These are phyloP conservation scores for Thermothelomyces thermophilus DNA, from an alignment of 2,329 filamentous ascomycete species.

Conservation along the genomic window DNA sequence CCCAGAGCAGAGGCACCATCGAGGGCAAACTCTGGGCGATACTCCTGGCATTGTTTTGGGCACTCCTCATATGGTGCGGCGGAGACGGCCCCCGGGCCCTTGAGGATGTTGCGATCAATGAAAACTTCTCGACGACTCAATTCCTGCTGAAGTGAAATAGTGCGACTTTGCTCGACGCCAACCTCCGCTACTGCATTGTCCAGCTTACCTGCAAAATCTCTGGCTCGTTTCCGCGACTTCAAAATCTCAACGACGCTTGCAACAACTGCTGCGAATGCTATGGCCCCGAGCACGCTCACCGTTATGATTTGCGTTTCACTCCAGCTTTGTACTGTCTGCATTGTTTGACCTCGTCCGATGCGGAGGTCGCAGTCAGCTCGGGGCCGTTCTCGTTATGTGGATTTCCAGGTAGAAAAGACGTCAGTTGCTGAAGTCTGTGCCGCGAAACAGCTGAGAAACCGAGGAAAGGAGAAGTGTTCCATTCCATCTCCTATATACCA, in stretches of 20 bases:
- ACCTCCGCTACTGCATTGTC: slow-evolving; percentile 3
- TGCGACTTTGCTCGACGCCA: background rate
- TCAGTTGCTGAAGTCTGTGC: too few species aligned
- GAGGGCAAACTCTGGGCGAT: too few species aligned
- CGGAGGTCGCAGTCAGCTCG: too few species aligned
- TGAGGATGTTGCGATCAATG: background rate
- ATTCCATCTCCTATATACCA: background rate
- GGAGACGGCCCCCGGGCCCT: background rate
- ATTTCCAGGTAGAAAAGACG: too few species aligned
- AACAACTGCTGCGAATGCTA: background rate
- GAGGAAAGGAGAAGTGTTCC: background rate
- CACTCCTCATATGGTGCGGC: background rate
- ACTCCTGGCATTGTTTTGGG: too few species aligned
- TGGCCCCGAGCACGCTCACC: background rate
- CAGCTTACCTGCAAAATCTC: background rate
- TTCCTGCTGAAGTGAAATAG: background rate
- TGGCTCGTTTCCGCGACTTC: background rate
- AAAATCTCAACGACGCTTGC: background rate
- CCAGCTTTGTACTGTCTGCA: background rate
- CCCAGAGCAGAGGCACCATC: background rate
- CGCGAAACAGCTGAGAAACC: background rate
- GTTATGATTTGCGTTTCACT: background rate
- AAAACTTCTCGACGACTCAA: background rate
- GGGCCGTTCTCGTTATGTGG: too few species aligned
- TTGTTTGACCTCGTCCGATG: background rate